phyloP scores from a whole-genome alignment of 2,329 filamentous ascomycete genomes.

The Byssochlamys sp. region DNA sequence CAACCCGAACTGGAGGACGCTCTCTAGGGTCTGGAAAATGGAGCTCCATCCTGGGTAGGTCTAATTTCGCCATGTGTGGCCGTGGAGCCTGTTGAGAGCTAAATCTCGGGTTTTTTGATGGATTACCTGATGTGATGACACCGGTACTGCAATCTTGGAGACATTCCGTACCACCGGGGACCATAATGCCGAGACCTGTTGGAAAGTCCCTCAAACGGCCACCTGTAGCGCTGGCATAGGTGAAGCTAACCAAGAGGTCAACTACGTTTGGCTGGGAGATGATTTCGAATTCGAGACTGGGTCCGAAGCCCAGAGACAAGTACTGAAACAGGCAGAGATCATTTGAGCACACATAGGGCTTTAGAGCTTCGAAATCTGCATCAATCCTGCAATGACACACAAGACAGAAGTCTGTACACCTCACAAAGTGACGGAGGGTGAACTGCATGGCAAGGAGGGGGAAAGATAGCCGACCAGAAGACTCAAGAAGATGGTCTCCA shows the following conservation, averaged over 20 bases:
- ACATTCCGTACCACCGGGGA: constrained; percentile 28
- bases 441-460: constrained; percentile 62
- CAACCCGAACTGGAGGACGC: constrained; percentile 30
- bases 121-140: background rate
- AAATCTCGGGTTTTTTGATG: background rate
- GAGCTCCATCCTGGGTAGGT: constrained; percentile 33
- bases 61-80: constrained; percentile 18
- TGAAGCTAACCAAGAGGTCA: constrained; percentile 74
- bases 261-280: constrained; percentile 69
- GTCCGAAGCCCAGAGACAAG: constrained; percentile 74
- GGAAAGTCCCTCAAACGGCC: constrained; percentile 45
- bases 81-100: background rate
- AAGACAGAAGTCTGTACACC: constrained; percentile 78
- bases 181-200: constrained; percentile 45
- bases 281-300: constrained; percentile 77
- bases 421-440: constrained; percentile 63
- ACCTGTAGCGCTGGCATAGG: constrained; percentile 50
- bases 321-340: constrained; percentile 78
- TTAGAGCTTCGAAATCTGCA: constrained; percentile 47
- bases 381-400: constrained; percentile 65
- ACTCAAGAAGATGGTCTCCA: constrained; percentile 41
- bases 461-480: constrained; percentile 38
- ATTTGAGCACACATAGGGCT: constrained; percentile 62
- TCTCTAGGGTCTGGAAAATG: constrained; percentile 24
- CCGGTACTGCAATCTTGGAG: constrained; percentile 5